Percentiles rank a stretch among this genome's conserved stretches.
Evolutionary conservation across 2,329 filamentous ascomycete genomes (phyloP).

Genomic region (Epichloe uncinata): DNA sequence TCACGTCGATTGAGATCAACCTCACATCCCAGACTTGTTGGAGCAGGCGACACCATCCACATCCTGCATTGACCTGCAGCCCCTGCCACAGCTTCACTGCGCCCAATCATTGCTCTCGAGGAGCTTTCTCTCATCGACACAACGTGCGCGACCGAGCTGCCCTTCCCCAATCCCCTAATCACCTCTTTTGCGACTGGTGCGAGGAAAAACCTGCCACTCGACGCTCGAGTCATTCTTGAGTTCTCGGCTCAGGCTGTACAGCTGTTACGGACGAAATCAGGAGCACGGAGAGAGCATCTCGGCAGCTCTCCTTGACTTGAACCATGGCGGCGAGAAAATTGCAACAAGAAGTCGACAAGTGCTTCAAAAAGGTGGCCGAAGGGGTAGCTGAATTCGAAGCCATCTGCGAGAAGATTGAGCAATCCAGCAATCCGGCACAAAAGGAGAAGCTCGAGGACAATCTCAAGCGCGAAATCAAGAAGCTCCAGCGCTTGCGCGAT

Average conservation of each 20-base stretch:
- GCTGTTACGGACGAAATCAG: background rate
- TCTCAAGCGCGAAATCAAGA: slow-evolving; percentile 99
- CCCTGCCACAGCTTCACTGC: background rate
- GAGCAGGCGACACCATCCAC: slow-evolving; percentile 1
- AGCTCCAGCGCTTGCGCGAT: slow-evolving; percentile 90
- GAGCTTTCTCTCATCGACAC: background rate
- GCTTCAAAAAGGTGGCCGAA: slow-evolving; percentile 96
- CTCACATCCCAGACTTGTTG: background rate
- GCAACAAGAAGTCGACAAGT: slow-evolving; percentile 96
- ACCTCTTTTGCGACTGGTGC: background rate
- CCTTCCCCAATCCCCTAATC: background rate
- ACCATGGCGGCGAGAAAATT: slow-evolving; percentile 90
- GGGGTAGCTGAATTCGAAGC: slow-evolving; percentile 83
- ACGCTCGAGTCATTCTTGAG: background rate
- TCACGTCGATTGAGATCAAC: slow-evolving; percentile 6
- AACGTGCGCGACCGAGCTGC: background rate
- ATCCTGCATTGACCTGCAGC: slow-evolving; percentile 1
- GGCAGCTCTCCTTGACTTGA: slow-evolving; percentile 14
- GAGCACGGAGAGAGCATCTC: background rate
- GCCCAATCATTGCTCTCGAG: background rate
- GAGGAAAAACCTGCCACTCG: background rate
- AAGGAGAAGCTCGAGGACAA: slow-evolving; percentile 98
- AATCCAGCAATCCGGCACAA: slow-evolving; percentile 82
- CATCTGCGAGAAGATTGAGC: slow-evolving; percentile 96
- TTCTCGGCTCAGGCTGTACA: background rate